Evolutionary conservation across 148 eudicot genomes (phyloP).

Genomic region (Arctostaphylos glauca): DNA sequence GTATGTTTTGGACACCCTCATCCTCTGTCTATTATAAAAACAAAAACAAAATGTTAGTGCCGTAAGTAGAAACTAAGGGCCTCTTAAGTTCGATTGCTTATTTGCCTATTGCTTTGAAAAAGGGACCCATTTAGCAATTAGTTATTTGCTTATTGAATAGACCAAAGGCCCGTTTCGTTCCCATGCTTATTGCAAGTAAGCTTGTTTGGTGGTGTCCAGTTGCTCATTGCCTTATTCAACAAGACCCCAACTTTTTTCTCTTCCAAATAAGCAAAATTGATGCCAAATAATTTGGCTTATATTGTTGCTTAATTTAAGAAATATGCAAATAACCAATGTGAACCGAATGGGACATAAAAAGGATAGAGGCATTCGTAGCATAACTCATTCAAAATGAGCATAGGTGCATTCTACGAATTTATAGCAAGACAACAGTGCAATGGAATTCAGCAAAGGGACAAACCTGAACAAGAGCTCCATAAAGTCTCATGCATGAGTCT

Average conservation of each 20-base stretch:
- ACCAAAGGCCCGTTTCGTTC: neutral
- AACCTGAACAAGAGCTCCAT: constrained; percentile 96
- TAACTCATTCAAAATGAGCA: neutral
- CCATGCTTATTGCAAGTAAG: neutral
- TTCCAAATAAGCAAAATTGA: neutral
- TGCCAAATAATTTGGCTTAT: neutral
- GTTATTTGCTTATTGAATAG: neutral
- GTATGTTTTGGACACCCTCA: constrained; percentile 50
- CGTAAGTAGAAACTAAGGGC: neutral
- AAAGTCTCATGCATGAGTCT: constrained; percentile 61
- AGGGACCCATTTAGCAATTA: neutral
- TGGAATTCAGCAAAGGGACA: constrained; percentile 6
- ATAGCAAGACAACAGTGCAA: neutral
- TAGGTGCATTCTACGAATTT: neutral
- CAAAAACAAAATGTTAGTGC: constrained; percentile 1
- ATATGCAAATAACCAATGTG: neutral
- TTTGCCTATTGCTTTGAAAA: neutral
- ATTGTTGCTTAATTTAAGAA: no score
- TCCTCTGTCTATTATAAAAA: constrained; percentile 61
- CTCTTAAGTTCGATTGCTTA: neutral
- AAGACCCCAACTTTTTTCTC: neutral
- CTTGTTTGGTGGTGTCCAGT: neutral
- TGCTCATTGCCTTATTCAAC: neutral
- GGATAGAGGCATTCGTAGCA: neutral
- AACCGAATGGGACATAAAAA: neutral